Evolutionary conservation across 169 alveolate species (phyloP), one percentile per base, ranked within the genome.

Genomic region (Cryptosporidium bovis): DNA sequence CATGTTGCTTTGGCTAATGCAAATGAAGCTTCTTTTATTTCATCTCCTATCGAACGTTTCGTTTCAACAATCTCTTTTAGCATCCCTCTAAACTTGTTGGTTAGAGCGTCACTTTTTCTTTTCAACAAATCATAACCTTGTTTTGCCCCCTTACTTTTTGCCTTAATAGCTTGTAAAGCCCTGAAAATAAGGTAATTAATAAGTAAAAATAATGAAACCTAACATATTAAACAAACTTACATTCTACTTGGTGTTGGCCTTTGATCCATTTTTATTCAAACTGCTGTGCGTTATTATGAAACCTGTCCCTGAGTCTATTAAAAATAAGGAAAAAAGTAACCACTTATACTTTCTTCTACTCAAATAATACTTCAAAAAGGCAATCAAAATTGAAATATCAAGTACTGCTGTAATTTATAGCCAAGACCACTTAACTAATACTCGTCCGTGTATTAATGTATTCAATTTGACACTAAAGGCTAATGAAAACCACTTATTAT

Each of bases 1-100:
- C 97, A 97, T 62, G 96, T 97, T 36, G 99, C 98, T 64, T 97
- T 97, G 12, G 99, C 97, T 50, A 97, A 92, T 51, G 97, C 91
- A 50, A 94, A 92, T 82, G 97, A 93, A 18, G 99, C 96, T 64
- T 93, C 96, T 62, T 94, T 95, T 91, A 96, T 93, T 46, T 95
- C 97, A 66, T 95, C 95, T 27, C 97, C 97, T 82, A 96, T 94
- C 82, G 92, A 91, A 84, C 91, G 90, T 62, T 93, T 84, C 58
- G 96, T 96, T 83, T 96, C 95, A 27, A 96, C 92, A 56, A 97
- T 95, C 66, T 95, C 97, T 66, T 93, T 92, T 66, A 96, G 91
- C 65, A 96, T 94, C 51, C 95, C 97, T 77, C 97, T 94, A 91
- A 96, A 97, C 67, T 93, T 94, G 71, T 95, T 94, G 71, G 97